Evolutionary conservation across 148 eudicot genomes (phyloP), one percentile per base, ranked within the genome.

Genomic region (Polygonum maritimum): DNA sequence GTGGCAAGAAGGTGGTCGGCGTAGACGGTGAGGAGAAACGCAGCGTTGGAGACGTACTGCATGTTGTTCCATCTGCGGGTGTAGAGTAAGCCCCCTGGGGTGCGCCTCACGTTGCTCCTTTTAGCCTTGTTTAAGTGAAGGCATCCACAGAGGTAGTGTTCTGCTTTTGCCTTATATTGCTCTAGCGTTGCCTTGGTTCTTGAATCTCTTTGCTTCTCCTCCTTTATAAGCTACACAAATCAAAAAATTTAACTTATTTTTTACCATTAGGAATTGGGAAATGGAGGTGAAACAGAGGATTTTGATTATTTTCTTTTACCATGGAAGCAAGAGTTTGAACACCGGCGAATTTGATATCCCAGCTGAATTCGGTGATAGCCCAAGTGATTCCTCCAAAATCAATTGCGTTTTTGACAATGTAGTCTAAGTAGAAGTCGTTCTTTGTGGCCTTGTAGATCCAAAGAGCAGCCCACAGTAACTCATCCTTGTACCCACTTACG

Each of bases 31-130:
- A 92, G 87, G 8, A 94, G 82, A 44, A 88, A 88, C 2, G 85
- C 19, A 0, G 95, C 90, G 0, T 87, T 82, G 1, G 98, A 84
- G 15, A 90, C 98, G 51, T 94, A 94, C 58, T 94, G 97, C 97
- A 94, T 91, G 83, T 94, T 94, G 91, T 94, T 94, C 98, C 98
- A 91, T 81, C 83, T 87, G 22, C 98, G 79, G 14, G 87, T 74
- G 85, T 82, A 89, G 40, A 91, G 71, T 33, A 94, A 90, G 3
- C 98, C 98, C 8, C 93, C 93, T 8, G 89, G 89, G 79, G 97
- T 94, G n/a, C 87, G 97, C 4, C 78, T 80, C 1, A 91, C 83
- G 41, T 90, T 88, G 78, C 81, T 85, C 38, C 71, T 22, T 60
- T 60, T 76, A 51, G 3, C 67, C 35, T 80, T 86, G 88, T 91